Evolutionary conservation across 2,329 filamentous ascomycete species (phyloP), one percentile per base, ranked within the genome.

Genomic region (Metarhizium brunneum): DNA sequence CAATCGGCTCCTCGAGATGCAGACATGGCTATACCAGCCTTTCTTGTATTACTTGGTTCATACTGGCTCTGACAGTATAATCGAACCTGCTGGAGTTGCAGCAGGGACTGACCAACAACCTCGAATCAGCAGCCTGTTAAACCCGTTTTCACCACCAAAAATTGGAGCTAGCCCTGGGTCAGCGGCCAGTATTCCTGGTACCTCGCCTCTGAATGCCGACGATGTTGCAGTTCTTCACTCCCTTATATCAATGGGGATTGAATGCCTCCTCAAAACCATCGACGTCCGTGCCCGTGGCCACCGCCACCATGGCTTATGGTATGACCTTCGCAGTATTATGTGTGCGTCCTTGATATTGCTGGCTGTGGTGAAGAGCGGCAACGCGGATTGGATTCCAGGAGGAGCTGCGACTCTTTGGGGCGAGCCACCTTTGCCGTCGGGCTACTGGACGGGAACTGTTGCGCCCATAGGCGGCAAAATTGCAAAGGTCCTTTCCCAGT

Each of bases 291-390:
- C 57, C 36, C 54, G 57, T 30, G 52, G 59, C 49, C 59, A 65
- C 50, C 54, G 64, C 10, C 64, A 64, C 43, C 64, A 66, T 38
- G 64, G 64, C 2, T 59, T 62, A 0, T 66, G 64, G 64, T 66
- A 60, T 30, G 60, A 60, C 18, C 49, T 62, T 36, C 61, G 64
- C 2, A 60, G 58, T 40, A 56, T 61, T 42, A 63, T 63, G 57
- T 58, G 56, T 10, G 57, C 60, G 13, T 55, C 59, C 13, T 47
- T 62, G 3, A 52, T 60, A 14, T 54, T 64, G 29, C 52, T 25
- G 25, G 61, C 56, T 20, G 54, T 62, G 13, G 53, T 61, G 50
- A 62, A 61, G 53, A 59, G 57, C 20, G 61, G 60, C 13, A 56
- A 59, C 36, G 53, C 45, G 2, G 56, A 49, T 11, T 62, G 61